Conservation (phyloP, 805 yeast genomes). For the Metschnikowia lunata region DNA sequence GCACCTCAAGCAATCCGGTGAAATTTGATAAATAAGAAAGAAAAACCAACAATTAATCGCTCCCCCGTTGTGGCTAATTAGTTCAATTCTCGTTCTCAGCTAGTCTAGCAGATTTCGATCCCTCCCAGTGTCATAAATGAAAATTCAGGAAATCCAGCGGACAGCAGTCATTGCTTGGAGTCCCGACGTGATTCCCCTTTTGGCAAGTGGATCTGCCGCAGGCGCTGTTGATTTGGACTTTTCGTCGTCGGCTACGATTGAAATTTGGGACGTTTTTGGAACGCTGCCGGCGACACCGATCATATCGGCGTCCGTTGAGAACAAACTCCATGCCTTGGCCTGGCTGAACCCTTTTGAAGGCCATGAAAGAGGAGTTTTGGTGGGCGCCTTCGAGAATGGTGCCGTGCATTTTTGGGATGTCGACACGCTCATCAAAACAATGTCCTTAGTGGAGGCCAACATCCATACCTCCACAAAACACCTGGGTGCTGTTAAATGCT, state of each 20-base stretch:
- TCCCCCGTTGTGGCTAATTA: no score
- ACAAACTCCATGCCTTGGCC: slow-evolving; percentile 67
- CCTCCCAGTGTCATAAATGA: slow-evolving; percentile 22
- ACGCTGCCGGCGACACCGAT: slow-evolving; percentile 30
- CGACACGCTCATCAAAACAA: slow-evolving; percentile 40
- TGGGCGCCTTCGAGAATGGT: slow-evolving; percentile 89
- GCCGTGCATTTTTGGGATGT: slow-evolving; percentile 75
- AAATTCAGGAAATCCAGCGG: slow-evolving; percentile 74
- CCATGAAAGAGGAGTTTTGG: slow-evolving; percentile 55
- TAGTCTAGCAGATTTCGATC: no score
- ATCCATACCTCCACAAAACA: slow-evolving; percentile 55
- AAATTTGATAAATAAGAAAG: no score
- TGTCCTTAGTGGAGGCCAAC: slow-evolving; percentile 38
- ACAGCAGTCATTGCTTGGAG: slow-evolving; percentile 99
- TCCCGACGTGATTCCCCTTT: slow-evolving; percentile 60
- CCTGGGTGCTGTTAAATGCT: slow-evolving; percentile 62
- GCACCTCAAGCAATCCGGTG: no score
- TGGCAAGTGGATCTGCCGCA: slow-evolving; percentile 93
- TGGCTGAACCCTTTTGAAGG: slow-evolving; percentile 65
- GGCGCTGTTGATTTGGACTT: slow-evolving; percentile 92
- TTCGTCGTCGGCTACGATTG: slow-evolving; percentile 71
- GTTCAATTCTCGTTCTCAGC: no score
- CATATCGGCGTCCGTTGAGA: slow-evolving; percentile 32
- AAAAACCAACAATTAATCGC: no score
- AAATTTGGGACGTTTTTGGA: slow-evolving; percentile 67